Base-by-base conservation (phyloP, 306 rosid species). In the Datisca glomerata region DNA sequence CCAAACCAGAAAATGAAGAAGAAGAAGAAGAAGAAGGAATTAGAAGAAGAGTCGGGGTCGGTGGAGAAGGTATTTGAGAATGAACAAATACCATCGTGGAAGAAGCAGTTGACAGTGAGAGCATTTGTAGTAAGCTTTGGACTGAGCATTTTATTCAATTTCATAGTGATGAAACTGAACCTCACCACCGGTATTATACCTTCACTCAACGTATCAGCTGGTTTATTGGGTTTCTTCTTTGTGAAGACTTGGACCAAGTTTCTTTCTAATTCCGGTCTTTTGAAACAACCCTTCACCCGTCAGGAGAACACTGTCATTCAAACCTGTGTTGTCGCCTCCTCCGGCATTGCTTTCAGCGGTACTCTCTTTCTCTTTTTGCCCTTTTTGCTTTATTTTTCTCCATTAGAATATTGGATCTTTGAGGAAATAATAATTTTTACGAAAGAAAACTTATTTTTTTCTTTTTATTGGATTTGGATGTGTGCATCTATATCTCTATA, bases 221-320 rank as follows among this genome's bases (percentile, higher is more conserved):
- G 72, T 21, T 53, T 70, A 2, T 27, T 60, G 42, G 68, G 76
- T 3, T 70, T 64, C 57, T 64, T 70, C 65, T 70, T 70, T 27
- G 68, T 70, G 4, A 60, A 40, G 21, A 48, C 60, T 4, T 70
- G 76, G 76, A 70, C 72, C 29, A 59, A 70, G 34, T 3, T 55
- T 3, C 48, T 65, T 18, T 24, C 23, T 8, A 45, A 49, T 0
- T 13, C 68, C 0, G 76, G 72, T 0, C 10, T 54, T n/a, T 17
- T 64, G 49, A 45, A 28, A 27, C 65, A 59, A 50, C 72, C 72
- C 16, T 70, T 70, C 32, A 70, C 76, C 1, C 50, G 72, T 45
- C 72, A 70, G 47, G 76, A 70, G 31, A 70, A 70, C 46, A 70
- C 76, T 4, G 72, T 70, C 31, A 64, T 70, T 49, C 76, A 70